Conservation (phyloP, 495 filamentous ascomycete species). For the Stereocaulon alpinum region DNA sequence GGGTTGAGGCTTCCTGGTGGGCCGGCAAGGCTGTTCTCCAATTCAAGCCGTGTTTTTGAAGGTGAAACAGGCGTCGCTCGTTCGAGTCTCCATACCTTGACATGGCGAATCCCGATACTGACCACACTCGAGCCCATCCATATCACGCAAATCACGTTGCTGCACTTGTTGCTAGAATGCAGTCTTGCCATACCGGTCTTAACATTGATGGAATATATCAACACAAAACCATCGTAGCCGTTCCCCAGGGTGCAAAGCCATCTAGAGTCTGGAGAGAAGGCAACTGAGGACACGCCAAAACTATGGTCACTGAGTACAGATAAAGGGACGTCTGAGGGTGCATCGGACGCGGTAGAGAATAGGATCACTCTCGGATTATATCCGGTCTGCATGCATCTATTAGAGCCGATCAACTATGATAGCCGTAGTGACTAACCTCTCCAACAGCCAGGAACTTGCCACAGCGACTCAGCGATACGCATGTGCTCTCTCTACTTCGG, state of each 20-base stretch:
- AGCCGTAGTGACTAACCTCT: constrained; percentile 47
- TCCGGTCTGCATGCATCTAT: constrained; percentile 50
- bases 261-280: constrained; percentile 79
- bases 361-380: constrained; percentile 87
- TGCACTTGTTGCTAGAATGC: constrained; percentile 91
- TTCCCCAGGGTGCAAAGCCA: constrained; percentile 83
- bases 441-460: constrained; percentile 84
- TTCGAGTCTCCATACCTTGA: constrained; percentile 87
- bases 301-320: constrained; percentile 80
- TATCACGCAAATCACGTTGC: constrained; percentile 68
- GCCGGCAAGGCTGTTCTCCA: constrained; percentile 29
- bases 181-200: constrained; percentile 76
- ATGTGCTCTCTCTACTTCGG: constrained; percentile 91
- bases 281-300: constrained; percentile 76
- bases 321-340: constrained; percentile 69
- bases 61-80: constrained; percentile 41
- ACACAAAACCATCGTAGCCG: constrained; percentile 86
- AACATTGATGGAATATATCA: constrained; percentile 77
- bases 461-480: constrained; percentile 81
- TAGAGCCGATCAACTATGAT: not conserved
- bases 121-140: constrained; percentile 69
- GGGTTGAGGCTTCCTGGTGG: constrained; percentile 36
- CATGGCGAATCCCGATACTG: constrained; percentile 75
- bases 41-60: constrained; percentile 36
- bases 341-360: constrained; percentile 67